Base-by-base conservation (phyloP, 768 basidiomycete species). In the Serendipita vermifera region DNA sequence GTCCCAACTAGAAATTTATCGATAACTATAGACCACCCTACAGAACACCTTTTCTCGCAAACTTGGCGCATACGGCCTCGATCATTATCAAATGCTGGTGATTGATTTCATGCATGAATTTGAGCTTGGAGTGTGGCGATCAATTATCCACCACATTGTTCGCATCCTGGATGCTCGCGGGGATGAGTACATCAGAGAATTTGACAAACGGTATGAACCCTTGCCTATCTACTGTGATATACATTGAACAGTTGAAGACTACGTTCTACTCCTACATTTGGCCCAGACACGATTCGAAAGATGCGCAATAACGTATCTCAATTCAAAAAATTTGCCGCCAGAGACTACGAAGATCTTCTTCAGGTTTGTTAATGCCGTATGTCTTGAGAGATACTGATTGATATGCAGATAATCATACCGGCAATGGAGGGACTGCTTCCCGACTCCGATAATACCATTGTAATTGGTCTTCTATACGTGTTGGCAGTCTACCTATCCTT, bases 301-400 rank as follows among this genome's bases (percentile, higher is more conserved):
- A 75, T 76, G 55, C 43, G 60, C 15, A 51, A 40, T 0, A 72
- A 73, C 57, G 64, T 68, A 0, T 67, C 70, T 0, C 67, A 67
- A 14, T 66, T 73, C 65, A 68, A 68, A 35, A 66, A 70, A 29
- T 55, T 69, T 2, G 68, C 69, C 5, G 75, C 66, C 1, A 60
- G 68, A 0, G 69, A 76, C 41, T 76, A 70, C 54, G 71, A 75
- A 51, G 72, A 77, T 36, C 57, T 75, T 1, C 61, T 76, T 0
- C 73, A 75, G 67, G 75, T 64, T n/a, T 7, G 62, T n/a, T 20
- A 0, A 20, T 15, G 5, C n/a, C 2, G n/a, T 29, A 24, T 31
- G 3, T 33, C 22, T 31, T 5, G n/a, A 26, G n/a, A 9, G 26
- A 22, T 11, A 11, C 6, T 38, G 14, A 3, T 6, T 22, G 33